phyloP scores from a whole-genome alignment of 164 flowering plant species.

The Echeveria elegans region DNA sequence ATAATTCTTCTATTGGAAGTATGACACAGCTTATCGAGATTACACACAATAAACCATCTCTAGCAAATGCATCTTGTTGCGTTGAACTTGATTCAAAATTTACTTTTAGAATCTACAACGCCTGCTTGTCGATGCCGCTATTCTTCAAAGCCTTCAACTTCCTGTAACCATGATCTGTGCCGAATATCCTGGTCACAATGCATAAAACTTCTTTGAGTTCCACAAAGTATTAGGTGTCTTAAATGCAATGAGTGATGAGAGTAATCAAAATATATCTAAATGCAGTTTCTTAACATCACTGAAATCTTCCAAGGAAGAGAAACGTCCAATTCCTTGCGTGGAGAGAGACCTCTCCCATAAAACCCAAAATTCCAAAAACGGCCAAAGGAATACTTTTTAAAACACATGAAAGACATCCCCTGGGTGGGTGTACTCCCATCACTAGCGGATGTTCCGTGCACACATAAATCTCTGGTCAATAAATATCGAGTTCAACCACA shows the following conservation, averaged over 20 bases:
- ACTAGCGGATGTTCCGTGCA: too few relatives aligned
- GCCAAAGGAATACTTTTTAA: too few relatives aligned
- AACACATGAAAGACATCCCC: too few relatives aligned
- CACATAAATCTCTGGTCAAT: too few relatives aligned
- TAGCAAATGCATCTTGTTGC: not conserved
- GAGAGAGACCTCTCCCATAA: too few relatives aligned
- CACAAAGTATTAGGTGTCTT: not conserved
- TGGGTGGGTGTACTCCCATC: too few relatives aligned
- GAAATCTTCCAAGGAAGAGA: too few relatives aligned
- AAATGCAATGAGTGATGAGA: not conserved
- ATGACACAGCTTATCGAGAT: not conserved
- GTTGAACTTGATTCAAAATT: not conserved
- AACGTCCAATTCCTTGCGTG: too few relatives aligned
- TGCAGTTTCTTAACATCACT: too few relatives aligned
- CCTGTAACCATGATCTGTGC: constrained; percentile 87
- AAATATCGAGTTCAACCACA: too few relatives aligned
- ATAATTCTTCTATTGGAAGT: not conserved
- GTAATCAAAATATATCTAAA: too few relatives aligned
- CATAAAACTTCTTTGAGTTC: not conserved
- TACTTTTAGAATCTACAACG: not conserved
- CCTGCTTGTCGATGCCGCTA: constrained; percentile 25
- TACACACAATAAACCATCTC: not conserved
- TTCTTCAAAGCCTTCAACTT: constrained; percentile 69
- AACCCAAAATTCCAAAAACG: too few relatives aligned
- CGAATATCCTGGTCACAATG: constrained; percentile 66